Base-by-base conservation (phyloP, 2,329 filamentous ascomycete genomes). In the Biscogniauxia sp. region DNA sequence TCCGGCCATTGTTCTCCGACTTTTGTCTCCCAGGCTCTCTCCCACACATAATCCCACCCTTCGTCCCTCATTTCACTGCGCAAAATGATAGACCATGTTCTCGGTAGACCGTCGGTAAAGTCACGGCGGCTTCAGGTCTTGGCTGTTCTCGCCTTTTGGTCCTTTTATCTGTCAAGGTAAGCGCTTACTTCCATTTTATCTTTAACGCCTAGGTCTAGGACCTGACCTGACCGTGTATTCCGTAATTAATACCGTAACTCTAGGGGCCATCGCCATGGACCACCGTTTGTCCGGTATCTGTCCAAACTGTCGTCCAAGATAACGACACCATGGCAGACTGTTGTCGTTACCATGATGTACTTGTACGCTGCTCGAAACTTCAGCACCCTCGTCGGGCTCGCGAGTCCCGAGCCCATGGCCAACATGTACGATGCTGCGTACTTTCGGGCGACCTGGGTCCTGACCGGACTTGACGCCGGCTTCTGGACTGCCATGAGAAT, bases 401-500 rank as follows among this genome's bases (percentile, higher is more conserved):
- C 97, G 68, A 93, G 90, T 66, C 94, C 95, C 3, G 95, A 99
- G 70, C 95, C 95, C 20, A 83, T 99, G 72, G 90, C 93, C 28
- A 97, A 96, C 72, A 89, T 98, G 74, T 99, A 99, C 78, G 92
- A 91, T 58, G 84, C 92, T 56, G 88, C 91, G 26, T 99, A 96
- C 78, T 99, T 97, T 75, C 89, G 95, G 54, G 95, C 95, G 58
- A 99, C 95, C 73, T 99, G 95, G 95, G 86, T 98, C 17, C 88
- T 95, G 57, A 99, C 95, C 0, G 95, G 93, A 0, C 78, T 99
- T 62, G 95, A 99, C 70, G 95, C 95, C 5, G 95, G 95, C 1
- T 99, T 97, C 76, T 99, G 95, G 95, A 97, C 93, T 0, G 95
- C 95, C 37, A 99, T 99, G 95, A 89, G 88, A 70, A 93, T 99